These are phyloP conservation scores for Primulina huaijiensis DNA, from an alignment of 257 asterid genomes.

Conservation along the genomic window DNA sequence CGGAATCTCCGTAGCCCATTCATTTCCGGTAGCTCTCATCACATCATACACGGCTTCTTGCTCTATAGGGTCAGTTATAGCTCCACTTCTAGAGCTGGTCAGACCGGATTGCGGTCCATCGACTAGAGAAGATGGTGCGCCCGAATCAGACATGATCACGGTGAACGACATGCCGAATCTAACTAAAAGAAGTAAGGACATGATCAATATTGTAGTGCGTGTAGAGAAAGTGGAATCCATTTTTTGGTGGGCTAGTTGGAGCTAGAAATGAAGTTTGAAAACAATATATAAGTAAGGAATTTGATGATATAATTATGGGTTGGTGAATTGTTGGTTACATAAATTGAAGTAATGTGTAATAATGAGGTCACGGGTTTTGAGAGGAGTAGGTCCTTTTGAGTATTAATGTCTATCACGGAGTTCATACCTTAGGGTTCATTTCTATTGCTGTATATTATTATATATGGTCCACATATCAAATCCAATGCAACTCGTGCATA, in stretches of 20 bases:
- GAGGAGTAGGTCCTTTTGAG: conserved; percentile 35
- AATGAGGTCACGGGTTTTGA: conserved; percentile 66
- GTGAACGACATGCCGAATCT: conserved; percentile 40
- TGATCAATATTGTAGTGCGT: conserved; percentile 17
- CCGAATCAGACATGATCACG: conserved; percentile 52
- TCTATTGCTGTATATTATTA: not conserved
- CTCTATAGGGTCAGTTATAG: conserved; percentile 53
- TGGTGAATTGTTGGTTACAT: conserved; percentile 34
- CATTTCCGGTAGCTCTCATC: conserved; percentile 89
- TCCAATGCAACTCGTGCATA: not conserved
- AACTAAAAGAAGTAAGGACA: conserved; percentile 26
- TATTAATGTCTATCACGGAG: conserved; percentile 68
- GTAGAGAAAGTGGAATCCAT: conserved; percentile 25
- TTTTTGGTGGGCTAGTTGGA: conserved; percentile 1
- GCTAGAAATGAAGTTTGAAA: not conserved
- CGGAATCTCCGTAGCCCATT: conserved; percentile 75
- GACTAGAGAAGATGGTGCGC: conserved; percentile 41
- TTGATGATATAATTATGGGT: conserved; percentile 21
- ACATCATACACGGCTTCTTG: conserved; percentile 77
- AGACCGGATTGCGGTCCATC: conserved; percentile 61
- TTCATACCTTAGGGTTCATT: conserved; percentile 19
- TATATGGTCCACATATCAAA: conserved; percentile 13
- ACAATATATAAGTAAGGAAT: conserved; percentile 2
- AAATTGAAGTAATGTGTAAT: conserved; percentile 35
- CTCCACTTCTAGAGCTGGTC: conserved; percentile 30